Base-by-base conservation (phyloP, 2,329 filamentous ascomycete genomes). In the Rutstroemia sp. region DNA sequence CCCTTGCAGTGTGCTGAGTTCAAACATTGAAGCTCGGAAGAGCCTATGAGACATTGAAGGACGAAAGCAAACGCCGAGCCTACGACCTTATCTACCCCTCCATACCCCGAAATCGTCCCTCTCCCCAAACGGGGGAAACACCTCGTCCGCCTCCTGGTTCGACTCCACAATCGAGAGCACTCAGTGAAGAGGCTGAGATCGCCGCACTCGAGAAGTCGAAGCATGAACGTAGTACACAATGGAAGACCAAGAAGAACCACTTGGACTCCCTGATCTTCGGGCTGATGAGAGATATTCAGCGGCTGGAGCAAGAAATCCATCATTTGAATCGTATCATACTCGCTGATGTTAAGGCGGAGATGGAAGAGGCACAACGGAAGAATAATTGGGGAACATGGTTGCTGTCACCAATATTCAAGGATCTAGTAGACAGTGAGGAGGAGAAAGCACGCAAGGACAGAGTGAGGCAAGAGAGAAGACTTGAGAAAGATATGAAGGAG, bases 21-120 rank as follows among this genome's bases (percentile, higher is more conserved):
- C n/a, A 19, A 17, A 30, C 2, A 27, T 19, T 40, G 21, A 51
- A 73, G 71, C 65, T 73, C 19, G 59, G 39, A 51, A 51, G 39
- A 61, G 71, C 71, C 36, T 72, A 72, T 56, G 69, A 71, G 54
- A 72, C 68, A n/a, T 61, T 72, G 47, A 69, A 66, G 21, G 66
- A 72, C 52, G 63, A 63, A 57, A 54, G 5, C 42, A 60, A 65
- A 60, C 70, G 70, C 12, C 63, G 61, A 59, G 53, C 30, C 8
- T 73, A 73, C 62, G 66, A 73, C 48, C 61, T 34, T 1, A 30
- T 68, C 23, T 72, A 72, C 50, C 64, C 57, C 12, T 25, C 6
- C 10, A 54, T 60, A 19, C 25, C n/a, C 34, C 21, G 7, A 23
- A 7, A 19, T 38, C n/a, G 17, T 3, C 2, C 57, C 42, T 51